phyloP scores from a whole-genome alignment of 106 monocot genomes.

The Allium sativum region DNA sequence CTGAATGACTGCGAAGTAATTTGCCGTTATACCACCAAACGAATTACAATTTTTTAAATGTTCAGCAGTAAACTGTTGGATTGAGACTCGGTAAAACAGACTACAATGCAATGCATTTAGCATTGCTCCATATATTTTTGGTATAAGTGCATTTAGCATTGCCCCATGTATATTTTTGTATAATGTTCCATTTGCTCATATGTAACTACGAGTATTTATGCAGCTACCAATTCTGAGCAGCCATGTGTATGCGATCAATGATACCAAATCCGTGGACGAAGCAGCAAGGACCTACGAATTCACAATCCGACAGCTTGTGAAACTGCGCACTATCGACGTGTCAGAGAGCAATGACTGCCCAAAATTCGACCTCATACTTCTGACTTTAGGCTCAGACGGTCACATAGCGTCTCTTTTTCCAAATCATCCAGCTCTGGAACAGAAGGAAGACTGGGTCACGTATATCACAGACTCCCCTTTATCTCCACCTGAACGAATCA shows the following conservation, averaged over 20 bases:
- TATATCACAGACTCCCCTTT: slow-evolving; percentile 53
- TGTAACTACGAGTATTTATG: neutral
- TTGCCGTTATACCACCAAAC: no score
- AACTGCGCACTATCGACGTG: slow-evolving; percentile 43
- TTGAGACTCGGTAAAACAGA: no score
- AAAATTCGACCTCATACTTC: slow-evolving; percentile 69
- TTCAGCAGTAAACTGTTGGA: no score
- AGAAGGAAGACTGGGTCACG: slow-evolving; percentile 57
- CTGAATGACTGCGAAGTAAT: no score
- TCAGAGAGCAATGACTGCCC: slow-evolving; percentile 64
- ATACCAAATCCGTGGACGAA: slow-evolving; percentile 46
- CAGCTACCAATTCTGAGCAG: slow-evolving; percentile 53
- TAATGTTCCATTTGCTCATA: no score
- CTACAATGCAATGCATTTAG: neutral
- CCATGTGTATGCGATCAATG: slow-evolving; percentile 69
- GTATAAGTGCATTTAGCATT: neutral
- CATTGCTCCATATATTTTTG: neutral
- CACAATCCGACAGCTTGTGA: slow-evolving; percentile 58
- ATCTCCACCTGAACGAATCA: slow-evolving; percentile 69
- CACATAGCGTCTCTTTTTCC: slow-evolving; percentile 73
- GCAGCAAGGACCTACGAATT: slow-evolving; percentile 63
- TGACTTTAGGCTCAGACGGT: slow-evolving; percentile 54
- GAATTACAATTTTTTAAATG: no score
- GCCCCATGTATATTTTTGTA: neutral
- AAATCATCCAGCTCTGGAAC: slow-evolving; percentile 27